Base-by-base conservation (phyloP, 306 rosid species). In the Trifolium repens region DNA sequence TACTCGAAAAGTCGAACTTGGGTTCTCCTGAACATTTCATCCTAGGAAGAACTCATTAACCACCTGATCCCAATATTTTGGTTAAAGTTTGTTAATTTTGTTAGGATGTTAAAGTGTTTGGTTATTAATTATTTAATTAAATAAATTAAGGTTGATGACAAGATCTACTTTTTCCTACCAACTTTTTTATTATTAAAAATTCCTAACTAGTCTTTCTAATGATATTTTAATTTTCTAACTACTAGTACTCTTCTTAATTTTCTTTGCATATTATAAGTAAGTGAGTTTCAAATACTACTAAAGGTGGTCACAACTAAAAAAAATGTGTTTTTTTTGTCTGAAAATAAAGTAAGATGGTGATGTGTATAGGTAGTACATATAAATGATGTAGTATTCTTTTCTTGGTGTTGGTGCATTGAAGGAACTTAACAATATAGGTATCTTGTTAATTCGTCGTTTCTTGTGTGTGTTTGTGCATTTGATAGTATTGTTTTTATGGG, bases 321-420 rank as follows among this genome's bases (percentile, higher is more conserved):
- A 84, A 65, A 67, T 15, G 14, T 73, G 39, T 60, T 22, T 58
- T 74, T 71, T 58, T 74, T 71, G 35, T 60, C 71, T 59, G 73
- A 43, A 26, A 73, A 78, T 35, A 27, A 59, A 30, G 37, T 37
- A 27, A 59, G 65, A 59, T 59, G 17, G 17, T 59, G 65, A 59
- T 59, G 58, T 57, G 27, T 53, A 22, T 39, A 5, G 35, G 67
- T 69, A 30, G 81, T 74, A 79, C 60, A 69, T 67, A 64, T 54
- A 24, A 53, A 62, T 39, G 42, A 39, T 39, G 42, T 7, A 39
- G 42, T 7, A 39, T 39, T 39, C 2, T 71, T 75, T 77, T 78
- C 80, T 83, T 60, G 78, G 74, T 71, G 75, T 61, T 63, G 55
- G 75, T 67, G 83, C 81, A 55, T 69, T 72, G 50, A 66, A 66